These are phyloP conservation scores for Daedaleopsis nitida DNA, from an alignment of 768 basidiomycete genomes.

Conservation along the genomic window DNA sequence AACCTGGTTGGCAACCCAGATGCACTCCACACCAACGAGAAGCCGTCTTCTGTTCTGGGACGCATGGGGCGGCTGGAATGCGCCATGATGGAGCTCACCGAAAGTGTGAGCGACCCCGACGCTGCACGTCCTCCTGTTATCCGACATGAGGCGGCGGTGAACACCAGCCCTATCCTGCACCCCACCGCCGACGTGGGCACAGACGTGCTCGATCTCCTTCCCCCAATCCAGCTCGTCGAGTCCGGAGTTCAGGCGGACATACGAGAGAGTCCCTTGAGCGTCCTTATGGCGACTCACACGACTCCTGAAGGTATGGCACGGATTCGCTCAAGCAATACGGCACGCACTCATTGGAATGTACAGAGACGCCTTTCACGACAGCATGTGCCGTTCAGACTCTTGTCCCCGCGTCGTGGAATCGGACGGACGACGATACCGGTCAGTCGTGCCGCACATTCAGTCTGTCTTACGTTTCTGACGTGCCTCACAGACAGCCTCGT, in stretches of 20 bases:
- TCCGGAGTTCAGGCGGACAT: not conserved
- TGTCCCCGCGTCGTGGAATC: constrained; percentile 7
- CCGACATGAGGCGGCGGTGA: constrained; percentile 13
- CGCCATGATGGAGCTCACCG: constrained; percentile 15
- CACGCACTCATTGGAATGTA: not conserved
- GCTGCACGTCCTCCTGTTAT: constrained; percentile 15
- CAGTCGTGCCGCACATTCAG: not conserved
- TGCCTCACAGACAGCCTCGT: not conserved
- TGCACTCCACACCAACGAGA: not conserved
- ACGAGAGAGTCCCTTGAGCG: not conserved
- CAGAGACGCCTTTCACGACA: not conserved
- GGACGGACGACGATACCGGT: constrained; percentile 1
- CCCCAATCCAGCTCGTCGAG: not conserved
- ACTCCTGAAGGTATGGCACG: too few relatives aligned
- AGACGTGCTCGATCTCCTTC: not conserved
- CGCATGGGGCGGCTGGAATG: constrained; percentile 13
- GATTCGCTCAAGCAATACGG: not conserved
- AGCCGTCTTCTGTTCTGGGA: constrained; percentile 2
- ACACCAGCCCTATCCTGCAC: constrained; percentile 1
- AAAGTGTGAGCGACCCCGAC: constrained; percentile 19
- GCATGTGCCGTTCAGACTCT: not conserved
- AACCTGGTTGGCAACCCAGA: not conserved
- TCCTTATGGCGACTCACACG: not conserved
- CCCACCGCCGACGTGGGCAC: constrained; percentile 1
- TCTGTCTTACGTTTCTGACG: not conserved